Conservation (phyloP, 2,329 filamentous ascomycete genomes). For the Dothidotthia symphoricarpi region DNA sequence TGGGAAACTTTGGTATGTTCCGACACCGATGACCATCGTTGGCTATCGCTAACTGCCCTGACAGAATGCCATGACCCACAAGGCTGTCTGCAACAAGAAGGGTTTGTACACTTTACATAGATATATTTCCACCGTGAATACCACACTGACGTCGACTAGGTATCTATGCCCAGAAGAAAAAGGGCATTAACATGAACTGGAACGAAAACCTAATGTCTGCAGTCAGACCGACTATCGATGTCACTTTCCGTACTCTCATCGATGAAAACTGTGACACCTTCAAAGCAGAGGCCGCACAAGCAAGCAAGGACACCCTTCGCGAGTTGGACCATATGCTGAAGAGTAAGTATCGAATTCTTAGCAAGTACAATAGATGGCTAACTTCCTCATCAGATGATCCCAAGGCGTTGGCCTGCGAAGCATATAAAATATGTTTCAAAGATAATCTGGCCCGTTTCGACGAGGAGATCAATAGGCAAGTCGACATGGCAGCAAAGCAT, state of each 20-base stretch:
- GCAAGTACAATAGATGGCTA: background rate
- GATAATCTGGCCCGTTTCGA: slow-evolving; percentile 2
- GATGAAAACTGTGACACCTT: background rate
- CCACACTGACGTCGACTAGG: slow-evolving; percentile 1
- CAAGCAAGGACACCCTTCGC: slow-evolving; percentile 1
- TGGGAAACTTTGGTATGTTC: slow-evolving; percentile 1
- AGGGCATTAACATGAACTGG: slow-evolving; percentile 1
- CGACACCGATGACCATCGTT: background rate
- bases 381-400: slow-evolving; percentile 11
- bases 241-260: slow-evolving; percentile 1
- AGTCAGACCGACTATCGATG: background rate
- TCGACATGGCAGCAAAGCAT: slow-evolving; percentile 4
- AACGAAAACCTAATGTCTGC: slow-evolving; percentile 5
- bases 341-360: background rate
- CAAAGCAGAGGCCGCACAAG: slow-evolving; percentile 6
- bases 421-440: slow-evolving; percentile 9
- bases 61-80: slow-evolving; percentile 3
- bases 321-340: slow-evolving; percentile 4
- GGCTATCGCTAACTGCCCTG: background rate
- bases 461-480: background rate
- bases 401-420: slow-evolving; percentile 7
- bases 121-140: background rate
- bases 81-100: slow-evolving; percentile 2
- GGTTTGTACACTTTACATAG: background rate
- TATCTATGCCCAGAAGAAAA: slow-evolving; percentile 7